A percentile compares a stretch with the other conserved stretches of the same genome.
Conservation (phyloP, 176 grass and related monocot species). For the Oropetium thomaeum region DNA sequence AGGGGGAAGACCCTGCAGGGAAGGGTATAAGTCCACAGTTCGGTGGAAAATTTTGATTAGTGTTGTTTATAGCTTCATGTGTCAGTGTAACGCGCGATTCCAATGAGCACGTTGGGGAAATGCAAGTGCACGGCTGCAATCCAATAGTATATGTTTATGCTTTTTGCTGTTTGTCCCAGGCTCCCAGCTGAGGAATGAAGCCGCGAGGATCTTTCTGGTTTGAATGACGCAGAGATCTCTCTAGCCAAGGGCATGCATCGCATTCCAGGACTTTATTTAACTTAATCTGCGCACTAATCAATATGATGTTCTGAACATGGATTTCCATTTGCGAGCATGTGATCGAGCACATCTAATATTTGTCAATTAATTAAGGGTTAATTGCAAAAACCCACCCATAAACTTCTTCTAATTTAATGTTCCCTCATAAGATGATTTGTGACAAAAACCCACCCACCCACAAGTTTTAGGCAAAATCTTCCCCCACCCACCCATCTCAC, state of each 20-base stretch:
- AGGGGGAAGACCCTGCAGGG: too few relatives aligned
- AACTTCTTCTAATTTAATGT: too few relatives aligned
- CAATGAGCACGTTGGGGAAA: constrained; percentile 29
- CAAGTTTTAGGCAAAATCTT: too few relatives aligned
- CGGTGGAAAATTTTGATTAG: background rate
- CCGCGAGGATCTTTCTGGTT: background rate
- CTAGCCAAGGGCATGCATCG: background rate
- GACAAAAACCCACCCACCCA: too few relatives aligned
- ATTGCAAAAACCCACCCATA: too few relatives aligned
- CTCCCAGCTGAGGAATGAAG: constrained; percentile 5
- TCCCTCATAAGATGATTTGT: too few relatives aligned
- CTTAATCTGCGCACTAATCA: background rate
- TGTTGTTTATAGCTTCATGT: background rate
- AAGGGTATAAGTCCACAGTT: background rate
- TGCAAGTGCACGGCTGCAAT: background rate
- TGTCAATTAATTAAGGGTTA: too few relatives aligned
- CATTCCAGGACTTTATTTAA: background rate
- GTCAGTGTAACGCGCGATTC: background rate
- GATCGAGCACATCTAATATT: background rate
- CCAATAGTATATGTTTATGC: background rate
- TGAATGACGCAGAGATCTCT: background rate
- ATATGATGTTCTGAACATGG: background rate
- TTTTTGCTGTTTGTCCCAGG: constrained; percentile 14
- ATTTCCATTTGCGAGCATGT: background rate
- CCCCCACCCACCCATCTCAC: too few relatives aligned